Evolutionary conservation across 2,329 filamentous ascomycete genomes (phyloP), one percentile per base, ranked within the genome.

Genomic region (Aspergillus aculeatus): DNA sequence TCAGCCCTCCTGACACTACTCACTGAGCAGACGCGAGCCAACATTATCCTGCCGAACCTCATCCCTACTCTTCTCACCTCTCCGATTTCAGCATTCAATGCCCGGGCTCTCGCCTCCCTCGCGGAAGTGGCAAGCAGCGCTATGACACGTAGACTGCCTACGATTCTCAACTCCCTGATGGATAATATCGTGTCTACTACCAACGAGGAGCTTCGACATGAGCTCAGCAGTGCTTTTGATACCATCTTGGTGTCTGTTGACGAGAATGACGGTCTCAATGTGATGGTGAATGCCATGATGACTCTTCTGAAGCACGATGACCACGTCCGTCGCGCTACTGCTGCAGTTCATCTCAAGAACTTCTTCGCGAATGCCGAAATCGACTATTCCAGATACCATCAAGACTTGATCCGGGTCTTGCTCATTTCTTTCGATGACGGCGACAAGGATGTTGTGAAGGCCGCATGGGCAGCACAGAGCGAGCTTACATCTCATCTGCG

Each of bases 321-420:
- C 72, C 92, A 99, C 75, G 86, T 84, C 60, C 90, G 89, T 77
- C 88, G 96, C 66, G 87, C 91, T 32, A 85, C 86, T 56, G 92
- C 92, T 10, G 91, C 91, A 51, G 81, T 83, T 48, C 93, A 96
- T 70, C 81, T 99, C 59, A 88, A 89, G 62, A 91, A 86, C 62
- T 99, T 98, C 84, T 98, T 98, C 73, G 81, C 87, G 0, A 82
- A 86, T 54, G 84, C 91, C 9, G 86, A 89, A 24, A 84, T 96
- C 29, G 95, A 99, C 78, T 97, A 96, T 77, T 96, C 94, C 29
- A 85, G 94, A 54, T 99, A 98, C 81, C 92, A 97, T 75, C 93
- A 94, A 71, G 94, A 99, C 70, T 89, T 99, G 56, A 92, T 99
- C 70, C 90, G 94, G 14, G 89, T 91, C 3, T 81, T 99, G 56